A percentile compares a stretch with the other conserved stretches of the same genome.
Conservation (phyloP, 306 rosid species). For the Acacia confusa region DNA sequence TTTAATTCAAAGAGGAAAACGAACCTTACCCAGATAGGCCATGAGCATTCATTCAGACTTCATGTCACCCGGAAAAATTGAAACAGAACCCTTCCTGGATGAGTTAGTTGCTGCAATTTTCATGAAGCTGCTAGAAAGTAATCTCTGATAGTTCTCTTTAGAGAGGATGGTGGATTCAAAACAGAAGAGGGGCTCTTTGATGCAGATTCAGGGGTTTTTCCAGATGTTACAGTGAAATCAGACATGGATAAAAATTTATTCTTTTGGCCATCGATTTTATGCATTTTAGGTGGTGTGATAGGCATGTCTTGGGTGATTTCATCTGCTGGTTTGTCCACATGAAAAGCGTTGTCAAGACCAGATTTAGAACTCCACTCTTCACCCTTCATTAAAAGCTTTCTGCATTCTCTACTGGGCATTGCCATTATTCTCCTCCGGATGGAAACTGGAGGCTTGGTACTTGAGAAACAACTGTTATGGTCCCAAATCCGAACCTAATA, state of each 20-base stretch:
- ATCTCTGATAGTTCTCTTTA: constrained; percentile 83
- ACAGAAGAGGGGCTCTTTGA: constrained; percentile 90
- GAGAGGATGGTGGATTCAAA: constrained; percentile 82
- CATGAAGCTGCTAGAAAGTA: constrained; percentile 65
- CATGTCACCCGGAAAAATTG: constrained; percentile 1
- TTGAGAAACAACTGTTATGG: constrained; percentile 37
- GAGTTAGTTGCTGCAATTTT: constrained; percentile 13
- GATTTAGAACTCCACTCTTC: constrained; percentile 38
- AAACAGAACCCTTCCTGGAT: not conserved
- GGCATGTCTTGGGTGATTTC: constrained; percentile 34
- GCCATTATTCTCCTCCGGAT: constrained; percentile 85
- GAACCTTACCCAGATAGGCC: constrained; percentile 35
- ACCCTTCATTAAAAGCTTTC: constrained; percentile 44
- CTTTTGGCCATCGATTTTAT: constrained; percentile 54
- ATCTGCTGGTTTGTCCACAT: constrained; percentile 27
- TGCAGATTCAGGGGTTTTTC: constrained; percentile 75
- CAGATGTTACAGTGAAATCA: constrained; percentile 39
- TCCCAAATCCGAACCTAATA: constrained; percentile 80
- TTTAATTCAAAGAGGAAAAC: not conserved
- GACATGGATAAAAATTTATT: constrained; percentile 39
- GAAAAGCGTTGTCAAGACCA: constrained; percentile 20
- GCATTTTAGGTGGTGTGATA: constrained; percentile 47
- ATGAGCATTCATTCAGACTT: not conserved
- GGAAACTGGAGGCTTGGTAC: constrained; percentile 44
- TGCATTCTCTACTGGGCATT: constrained; percentile 52